Conservation (phyloP, 2,329 filamentous ascomycete genomes). For the Alternaria tenuissima region DNA sequence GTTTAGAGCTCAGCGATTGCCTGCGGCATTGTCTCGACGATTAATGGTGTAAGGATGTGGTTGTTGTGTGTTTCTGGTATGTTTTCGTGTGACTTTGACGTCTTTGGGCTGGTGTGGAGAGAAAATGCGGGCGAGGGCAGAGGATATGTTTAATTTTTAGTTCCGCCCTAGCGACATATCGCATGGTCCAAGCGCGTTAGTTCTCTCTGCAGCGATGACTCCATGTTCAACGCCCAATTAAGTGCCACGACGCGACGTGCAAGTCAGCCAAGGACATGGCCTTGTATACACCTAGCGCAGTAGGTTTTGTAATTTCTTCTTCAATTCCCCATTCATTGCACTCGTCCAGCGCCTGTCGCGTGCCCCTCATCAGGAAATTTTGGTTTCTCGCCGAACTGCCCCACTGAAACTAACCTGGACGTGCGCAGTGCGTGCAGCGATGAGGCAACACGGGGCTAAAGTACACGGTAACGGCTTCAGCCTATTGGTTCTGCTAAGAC, state of each 20-base stretch:
- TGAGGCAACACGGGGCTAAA: slow-evolving; percentile 43
- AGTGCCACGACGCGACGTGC: slow-evolving; percentile 20
- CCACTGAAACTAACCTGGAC: slow-evolving; percentile 43
- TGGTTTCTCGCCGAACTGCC: slow-evolving; percentile 31
- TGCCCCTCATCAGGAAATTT: slow-evolving; percentile 32
- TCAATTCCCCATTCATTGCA: slow-evolving; percentile 4
- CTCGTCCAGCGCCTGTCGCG: slow-evolving; percentile 27
- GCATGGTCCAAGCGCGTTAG: slow-evolving; percentile 27
- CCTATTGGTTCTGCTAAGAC: slow-evolving; percentile 42
- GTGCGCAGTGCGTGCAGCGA: slow-evolving; percentile 34
- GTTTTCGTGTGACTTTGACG: slow-evolving; percentile 52
- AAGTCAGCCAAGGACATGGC: slow-evolving; percentile 13
- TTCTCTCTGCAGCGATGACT: slow-evolving; percentile 32
- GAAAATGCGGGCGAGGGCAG: slow-evolving; percentile 39
- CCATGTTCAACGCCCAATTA: slow-evolving; percentile 23
- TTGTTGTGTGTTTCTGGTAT: slow-evolving; percentile 31
- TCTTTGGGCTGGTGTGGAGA: slow-evolving; percentile 47
- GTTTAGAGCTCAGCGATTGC: slow-evolving; percentile 76
- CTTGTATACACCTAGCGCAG: slow-evolving; percentile 1
- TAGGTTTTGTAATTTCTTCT: slow-evolving; percentile 6
- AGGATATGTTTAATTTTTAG: slow-evolving; percentile 37
- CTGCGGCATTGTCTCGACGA: slow-evolving; percentile 59
- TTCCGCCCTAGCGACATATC: slow-evolving; percentile 34
- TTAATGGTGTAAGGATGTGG: slow-evolving; percentile 40
- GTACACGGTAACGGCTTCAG: slow-evolving; percentile 22